Conservation (phyloP, 1,284 basidiomycete species). For the Lentinus polychrous region DNA sequence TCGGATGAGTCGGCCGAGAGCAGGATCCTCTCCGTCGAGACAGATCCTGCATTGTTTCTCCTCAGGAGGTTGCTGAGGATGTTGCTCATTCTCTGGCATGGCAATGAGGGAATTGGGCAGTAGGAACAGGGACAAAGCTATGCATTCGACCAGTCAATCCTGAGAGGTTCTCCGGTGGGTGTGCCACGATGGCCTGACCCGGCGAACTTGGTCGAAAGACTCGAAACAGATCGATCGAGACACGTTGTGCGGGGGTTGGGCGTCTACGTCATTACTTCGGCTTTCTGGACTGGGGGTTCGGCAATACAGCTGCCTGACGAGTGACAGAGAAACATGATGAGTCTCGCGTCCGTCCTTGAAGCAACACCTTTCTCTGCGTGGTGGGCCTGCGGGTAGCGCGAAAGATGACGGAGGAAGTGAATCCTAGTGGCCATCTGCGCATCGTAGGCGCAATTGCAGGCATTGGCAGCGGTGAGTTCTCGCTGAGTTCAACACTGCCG, state of each 20-base stretch:
- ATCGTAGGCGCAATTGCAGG: constrained; percentile 56
- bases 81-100: background rate
- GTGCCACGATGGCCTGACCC: background rate
- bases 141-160: no score
- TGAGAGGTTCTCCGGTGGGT: no score
- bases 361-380: no score
- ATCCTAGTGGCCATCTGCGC: constrained; percentile 33
- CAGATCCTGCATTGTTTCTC: constrained; percentile 72
- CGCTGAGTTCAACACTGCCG: background rate
- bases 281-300: no score
- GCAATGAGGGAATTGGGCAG: no score
- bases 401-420: constrained; percentile 5
- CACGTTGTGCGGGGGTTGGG: background rate
- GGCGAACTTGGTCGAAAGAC: background rate
- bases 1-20: constrained; percentile 63
- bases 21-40: constrained; percentile 54
- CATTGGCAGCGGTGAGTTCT: constrained; percentile 48
- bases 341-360: no score
- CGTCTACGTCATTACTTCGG: background rate
- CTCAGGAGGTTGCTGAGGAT: constrained; percentile 14
- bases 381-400: background rate
- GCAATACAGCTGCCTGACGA: no score
- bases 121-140: no score
- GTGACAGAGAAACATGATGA: no score
- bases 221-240: background rate